These are phyloP conservation scores for Leccinum incarnatum DNA, from an alignment of 768 basidiomycete species.

Conservation along the genomic window DNA sequence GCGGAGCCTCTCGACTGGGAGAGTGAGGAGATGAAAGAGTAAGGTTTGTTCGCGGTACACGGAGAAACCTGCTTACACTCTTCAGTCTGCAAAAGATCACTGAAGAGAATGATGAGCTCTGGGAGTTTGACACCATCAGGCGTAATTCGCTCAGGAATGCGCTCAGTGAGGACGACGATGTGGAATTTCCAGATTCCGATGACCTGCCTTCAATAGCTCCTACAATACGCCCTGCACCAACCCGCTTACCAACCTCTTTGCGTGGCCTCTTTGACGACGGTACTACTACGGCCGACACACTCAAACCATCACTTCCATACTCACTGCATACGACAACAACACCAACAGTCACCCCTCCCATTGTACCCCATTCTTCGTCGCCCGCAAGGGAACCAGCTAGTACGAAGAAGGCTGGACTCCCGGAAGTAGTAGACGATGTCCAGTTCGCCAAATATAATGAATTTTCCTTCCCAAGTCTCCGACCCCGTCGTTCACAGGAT, in stretches of 20 bases:
- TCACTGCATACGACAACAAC: conserved; percentile 23
- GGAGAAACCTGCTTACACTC: conserved; percentile 7
- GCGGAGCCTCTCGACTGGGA: conserved; percentile 73
- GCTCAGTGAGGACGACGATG: conserved; percentile 25
- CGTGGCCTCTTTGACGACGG: conserved; percentile 76
- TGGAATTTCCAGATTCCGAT: conserved; percentile 12
- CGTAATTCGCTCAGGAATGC: conserved; percentile 35
- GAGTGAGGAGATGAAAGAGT: conserved; percentile 61
- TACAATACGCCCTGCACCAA: conserved; percentile 51
- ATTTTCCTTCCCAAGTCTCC: conserved; percentile 58
- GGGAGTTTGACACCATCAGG: conserved; percentile 78
- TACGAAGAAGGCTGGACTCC: conserved; percentile 29
- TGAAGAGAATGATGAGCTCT: conserved; percentile 41
- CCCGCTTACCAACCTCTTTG: conserved; percentile 70
- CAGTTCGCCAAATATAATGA: conserved; percentile 45
- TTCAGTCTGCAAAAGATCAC: conserved; percentile 20
- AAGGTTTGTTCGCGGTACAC: conserved; percentile 3
- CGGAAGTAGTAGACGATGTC: conserved; percentile 39
- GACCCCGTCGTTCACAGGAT: conserved; percentile 57
- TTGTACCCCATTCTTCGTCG: conserved; percentile 32
- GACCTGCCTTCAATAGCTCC: conserved; percentile 27
- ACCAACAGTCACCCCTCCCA: conserved; percentile 25
- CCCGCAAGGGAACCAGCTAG: conserved; percentile 35
- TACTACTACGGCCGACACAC: conserved; percentile 36
- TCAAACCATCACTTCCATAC: conserved; percentile 39